Conservation (phyloP, 345 rosid species). For the Hibiscus mutabilis region DNA sequence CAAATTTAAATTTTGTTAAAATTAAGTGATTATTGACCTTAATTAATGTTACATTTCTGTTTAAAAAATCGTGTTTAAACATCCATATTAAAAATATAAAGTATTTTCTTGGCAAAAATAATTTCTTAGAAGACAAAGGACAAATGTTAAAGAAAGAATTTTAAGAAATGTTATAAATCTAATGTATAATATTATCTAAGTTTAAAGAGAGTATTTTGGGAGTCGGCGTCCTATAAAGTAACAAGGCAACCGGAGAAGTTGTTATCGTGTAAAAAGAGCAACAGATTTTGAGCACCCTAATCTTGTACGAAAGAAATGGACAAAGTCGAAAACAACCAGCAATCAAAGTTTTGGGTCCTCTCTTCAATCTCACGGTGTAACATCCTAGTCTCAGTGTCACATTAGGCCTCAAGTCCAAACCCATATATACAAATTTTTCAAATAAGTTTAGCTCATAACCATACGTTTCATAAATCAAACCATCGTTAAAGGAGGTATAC, state of each 20-base stretch:
- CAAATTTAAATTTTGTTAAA: background rate
- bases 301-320: slow-evolving; percentile 9
- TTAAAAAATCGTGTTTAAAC: background rate
- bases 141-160: background rate
- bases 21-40: background rate
- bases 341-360: too few species aligned
- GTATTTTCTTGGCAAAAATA: too few species aligned
- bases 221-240: background rate
- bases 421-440: too few species aligned
- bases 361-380: too few species aligned
- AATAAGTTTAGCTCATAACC: too few species aligned
- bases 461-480: too few species aligned
- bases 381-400: too few species aligned
- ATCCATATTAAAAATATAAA: background rate
- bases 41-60: background rate
- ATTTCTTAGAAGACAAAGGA: background rate
- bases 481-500: too few species aligned
- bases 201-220: background rate
- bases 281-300: background rate
- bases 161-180: too few species aligned
- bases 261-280: background rate
- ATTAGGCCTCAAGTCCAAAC: too few species aligned
- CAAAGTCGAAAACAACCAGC: too few species aligned
- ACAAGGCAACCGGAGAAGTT: background rate
- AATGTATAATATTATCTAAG: background rate